Conservation (phyloP, 2,329 filamentous ascomycete genomes). For the Coniella vitis region DNA sequence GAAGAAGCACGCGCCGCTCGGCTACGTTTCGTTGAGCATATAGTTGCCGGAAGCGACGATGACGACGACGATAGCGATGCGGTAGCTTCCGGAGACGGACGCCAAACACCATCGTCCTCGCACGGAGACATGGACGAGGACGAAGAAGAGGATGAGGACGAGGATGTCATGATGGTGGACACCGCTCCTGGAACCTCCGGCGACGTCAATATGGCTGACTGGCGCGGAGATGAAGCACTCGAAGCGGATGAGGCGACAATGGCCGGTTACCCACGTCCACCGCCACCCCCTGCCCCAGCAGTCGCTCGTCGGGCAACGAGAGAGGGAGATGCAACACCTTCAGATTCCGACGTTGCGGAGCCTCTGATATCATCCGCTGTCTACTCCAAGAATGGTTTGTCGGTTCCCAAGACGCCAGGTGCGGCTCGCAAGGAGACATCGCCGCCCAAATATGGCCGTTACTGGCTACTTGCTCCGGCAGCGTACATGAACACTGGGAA, state of each 20-base stretch:
- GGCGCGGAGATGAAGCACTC: constrained; percentile 57
- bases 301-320: constrained; percentile 37
- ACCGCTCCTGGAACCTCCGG: constrained; percentile 35
- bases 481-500: constrained; percentile 57
- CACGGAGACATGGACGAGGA: constrained; percentile 28
- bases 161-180: constrained; percentile 54
- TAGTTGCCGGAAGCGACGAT: constrained; percentile 31
- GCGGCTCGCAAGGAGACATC: constrained; percentile 29
- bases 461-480: constrained; percentile 80
- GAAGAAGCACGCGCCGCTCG: constrained; percentile 21
- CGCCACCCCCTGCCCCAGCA: constrained; percentile 52
- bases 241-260: constrained; percentile 73
- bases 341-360: constrained; percentile 66
- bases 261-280: constrained; percentile 64
- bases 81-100: constrained; percentile 22
- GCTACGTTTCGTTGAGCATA: background rate
- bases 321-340: constrained; percentile 59
- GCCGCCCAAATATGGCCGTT: constrained; percentile 61
- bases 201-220: constrained; percentile 42
- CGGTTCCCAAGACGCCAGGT: constrained; percentile 78
- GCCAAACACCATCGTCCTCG: constrained; percentile 27
- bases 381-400: constrained; percentile 58
- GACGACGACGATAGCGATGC: constrained; percentile 39
- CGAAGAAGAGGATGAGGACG: constrained; percentile 43
- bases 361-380: constrained; percentile 55